Evolutionary conservation across 1,139 yeast genomes (phyloP).

Genomic region (Suhomyces bokatorum): DNA sequence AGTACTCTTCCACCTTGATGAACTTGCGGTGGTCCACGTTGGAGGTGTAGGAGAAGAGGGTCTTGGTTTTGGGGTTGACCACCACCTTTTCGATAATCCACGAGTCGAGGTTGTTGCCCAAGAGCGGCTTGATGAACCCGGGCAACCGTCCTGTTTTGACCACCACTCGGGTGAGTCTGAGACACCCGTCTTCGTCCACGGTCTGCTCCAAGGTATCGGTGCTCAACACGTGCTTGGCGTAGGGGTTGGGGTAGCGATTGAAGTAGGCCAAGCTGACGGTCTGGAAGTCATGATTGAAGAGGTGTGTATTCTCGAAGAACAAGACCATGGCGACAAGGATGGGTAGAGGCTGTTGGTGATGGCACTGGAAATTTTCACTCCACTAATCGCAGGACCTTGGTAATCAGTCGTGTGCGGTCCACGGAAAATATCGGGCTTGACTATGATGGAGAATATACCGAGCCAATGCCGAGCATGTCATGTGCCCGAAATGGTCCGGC

Average conservation of each 20-base stretch:
- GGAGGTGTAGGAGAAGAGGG: conserved; percentile 71
- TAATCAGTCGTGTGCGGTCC: conserved; percentile 9
- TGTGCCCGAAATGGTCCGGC: too few relatives aligned
- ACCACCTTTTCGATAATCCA: conserved; percentile 84
- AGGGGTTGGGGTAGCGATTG: conserved; percentile 89
- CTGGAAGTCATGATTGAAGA: conserved; percentile 63
- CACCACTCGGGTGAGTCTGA: conserved; percentile 73
- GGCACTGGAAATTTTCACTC: conserved; percentile 7
- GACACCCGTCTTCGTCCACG: conserved; percentile 62
- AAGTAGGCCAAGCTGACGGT: conserved; percentile 79
- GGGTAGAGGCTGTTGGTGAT: neutral
- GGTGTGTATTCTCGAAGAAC: conserved; percentile 56
- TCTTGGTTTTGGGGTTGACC: conserved; percentile 61
- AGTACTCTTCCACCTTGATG: conserved; percentile 76
- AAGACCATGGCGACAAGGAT: conserved; percentile 57
- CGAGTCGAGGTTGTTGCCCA: conserved; percentile 71
- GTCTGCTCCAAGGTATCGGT: conserved; percentile 70
- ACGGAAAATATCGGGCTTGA: neutral
- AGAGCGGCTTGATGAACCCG: conserved; percentile 70
- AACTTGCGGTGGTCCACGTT: conserved; percentile 85
- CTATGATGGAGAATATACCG: neutral
- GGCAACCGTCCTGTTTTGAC: conserved; percentile 84
- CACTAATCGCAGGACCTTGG: conserved; percentile 6
- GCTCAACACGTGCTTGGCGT: conserved; percentile 82
- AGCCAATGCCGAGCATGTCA: too few relatives aligned